Evolutionary conservation across 768 basidiomycete species (phyloP).

Genomic region (Naganishia kalamii): DNA sequence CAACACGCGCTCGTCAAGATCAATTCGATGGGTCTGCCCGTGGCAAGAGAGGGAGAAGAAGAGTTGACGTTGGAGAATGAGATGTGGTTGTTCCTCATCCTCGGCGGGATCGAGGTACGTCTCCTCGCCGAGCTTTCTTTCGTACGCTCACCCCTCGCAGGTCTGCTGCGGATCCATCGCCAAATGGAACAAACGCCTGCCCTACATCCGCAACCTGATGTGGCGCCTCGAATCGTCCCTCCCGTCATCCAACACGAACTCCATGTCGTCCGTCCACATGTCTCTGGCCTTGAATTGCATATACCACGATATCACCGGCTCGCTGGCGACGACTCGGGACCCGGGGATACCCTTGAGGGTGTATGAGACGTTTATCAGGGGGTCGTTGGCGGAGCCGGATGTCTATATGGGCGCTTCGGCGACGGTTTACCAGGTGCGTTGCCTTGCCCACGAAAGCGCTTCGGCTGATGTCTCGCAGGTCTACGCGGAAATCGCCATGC

Average conservation of each 20-base stretch:
- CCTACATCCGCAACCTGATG: slow-evolving; percentile 18
- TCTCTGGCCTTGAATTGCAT: slow-evolving; percentile 14
- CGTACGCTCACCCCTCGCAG: not conserved
- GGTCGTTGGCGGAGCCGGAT: slow-evolving; percentile 4
- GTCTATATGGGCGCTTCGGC: slow-evolving; percentile 17
- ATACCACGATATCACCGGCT: slow-evolving; percentile 17
- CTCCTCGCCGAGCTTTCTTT: no score
- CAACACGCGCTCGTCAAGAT: slow-evolving; percentile 13
- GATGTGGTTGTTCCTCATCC: slow-evolving; percentile 18
- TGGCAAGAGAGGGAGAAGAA: not conserved
- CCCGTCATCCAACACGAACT: slow-evolving; percentile 3
- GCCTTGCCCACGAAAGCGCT: not conserved
- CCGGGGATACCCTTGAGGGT: slow-evolving; percentile 9
- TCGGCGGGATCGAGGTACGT: slow-evolving; percentile 22
- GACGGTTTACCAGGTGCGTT: slow-evolving; percentile 18
- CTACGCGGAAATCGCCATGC: slow-evolving; percentile 5
- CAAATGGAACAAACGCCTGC: slow-evolving; percentile 15
- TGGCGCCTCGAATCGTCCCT: slow-evolving; percentile 11
- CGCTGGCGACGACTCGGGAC: slow-evolving; percentile 10
- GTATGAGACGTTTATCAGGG: slow-evolving; percentile 16
- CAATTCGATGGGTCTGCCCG: not conserved
- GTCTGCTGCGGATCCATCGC: slow-evolving; percentile 18
- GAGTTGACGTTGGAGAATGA: slow-evolving; percentile 19
- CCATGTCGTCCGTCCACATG: slow-evolving; percentile 12
- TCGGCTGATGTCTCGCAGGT: not conserved